A percentile compares a stretch with the other conserved stretches of the same genome.
Conservation (phyloP, 345 rosid species). For the Populus simonii region DNA sequence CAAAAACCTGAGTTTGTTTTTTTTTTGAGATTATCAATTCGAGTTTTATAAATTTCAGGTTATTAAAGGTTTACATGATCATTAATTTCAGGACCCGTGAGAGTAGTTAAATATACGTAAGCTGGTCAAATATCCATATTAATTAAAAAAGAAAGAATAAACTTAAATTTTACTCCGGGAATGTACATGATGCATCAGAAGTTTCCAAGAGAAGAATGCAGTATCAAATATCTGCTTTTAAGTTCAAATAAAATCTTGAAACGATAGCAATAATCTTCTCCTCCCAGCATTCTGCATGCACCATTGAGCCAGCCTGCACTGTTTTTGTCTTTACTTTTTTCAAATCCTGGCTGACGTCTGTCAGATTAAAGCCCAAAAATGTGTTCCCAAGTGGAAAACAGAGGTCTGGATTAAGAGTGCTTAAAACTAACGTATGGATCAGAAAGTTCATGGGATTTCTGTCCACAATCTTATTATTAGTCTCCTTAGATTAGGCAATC, state of each 20-base stretch:
- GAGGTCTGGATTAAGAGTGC: background rate
- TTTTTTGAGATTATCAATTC: too few species aligned
- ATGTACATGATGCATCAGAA: too few species aligned
- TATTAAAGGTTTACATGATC: too few species aligned
- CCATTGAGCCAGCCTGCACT: background rate
- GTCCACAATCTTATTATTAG: background rate
- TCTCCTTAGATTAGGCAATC: slow-evolving; percentile 13
- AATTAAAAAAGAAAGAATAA: background rate
- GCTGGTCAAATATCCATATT: too few species aligned
- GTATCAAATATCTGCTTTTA: too few species aligned
- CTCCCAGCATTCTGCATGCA: background rate
- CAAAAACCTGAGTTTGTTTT: too few species aligned
- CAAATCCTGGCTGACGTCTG: background rate
- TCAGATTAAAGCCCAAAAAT: background rate
- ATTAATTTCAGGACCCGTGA: too few species aligned
- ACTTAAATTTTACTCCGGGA: too few species aligned
- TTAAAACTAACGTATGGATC: slow-evolving; percentile 11
- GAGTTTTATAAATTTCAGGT: too few species aligned
- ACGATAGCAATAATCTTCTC: background rate
- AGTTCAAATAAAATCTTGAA: background rate
- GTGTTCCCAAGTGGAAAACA: background rate
- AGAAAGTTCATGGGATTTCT: background rate
- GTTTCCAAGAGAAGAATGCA: too few species aligned
- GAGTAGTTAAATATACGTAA: too few species aligned
- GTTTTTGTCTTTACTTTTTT: background rate